Percentiles rank a stretch among this genome's conserved stretches.
Conservation (phyloP, 495 filamentous ascomycete species). For the Pyrenula massariospora region DNA sequence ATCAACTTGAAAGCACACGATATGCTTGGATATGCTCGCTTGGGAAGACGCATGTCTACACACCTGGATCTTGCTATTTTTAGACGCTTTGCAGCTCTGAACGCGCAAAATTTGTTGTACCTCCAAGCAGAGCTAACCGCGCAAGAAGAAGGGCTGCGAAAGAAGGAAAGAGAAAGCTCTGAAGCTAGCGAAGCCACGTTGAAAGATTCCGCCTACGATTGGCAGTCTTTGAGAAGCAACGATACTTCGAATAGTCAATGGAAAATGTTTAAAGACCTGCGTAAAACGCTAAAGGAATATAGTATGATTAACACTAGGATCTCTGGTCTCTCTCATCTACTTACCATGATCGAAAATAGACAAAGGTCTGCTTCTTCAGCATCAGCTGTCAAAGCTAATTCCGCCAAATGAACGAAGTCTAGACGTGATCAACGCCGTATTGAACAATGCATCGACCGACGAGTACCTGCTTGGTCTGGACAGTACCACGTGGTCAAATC, state of each 20-base stretch:
- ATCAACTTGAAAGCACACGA: not conserved
- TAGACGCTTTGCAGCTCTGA: slow-evolving; percentile 18
- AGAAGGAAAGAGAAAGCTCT: slow-evolving; percentile 9
- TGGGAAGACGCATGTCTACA: slow-evolving; percentile 7
- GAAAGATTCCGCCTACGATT: not conserved
- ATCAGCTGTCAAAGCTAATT: not conserved
- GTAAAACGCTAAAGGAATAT: not conserved
- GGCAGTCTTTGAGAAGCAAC: not conserved
- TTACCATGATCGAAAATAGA: not conserved
- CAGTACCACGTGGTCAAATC: not conserved
- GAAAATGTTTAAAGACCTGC: not conserved
- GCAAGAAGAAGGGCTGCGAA: slow-evolving; percentile 14
- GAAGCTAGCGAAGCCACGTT: not conserved
- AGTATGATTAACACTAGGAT: not conserved
- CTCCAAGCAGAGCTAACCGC: slow-evolving; percentile 19
- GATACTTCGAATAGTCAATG: not conserved
- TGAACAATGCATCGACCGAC: not conserved
- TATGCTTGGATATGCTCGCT: slow-evolving; percentile 6
- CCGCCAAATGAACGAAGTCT: not conserved
- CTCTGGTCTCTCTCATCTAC: not conserved
- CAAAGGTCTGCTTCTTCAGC: not conserved
- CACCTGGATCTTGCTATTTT: slow-evolving; percentile 12
- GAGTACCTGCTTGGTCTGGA: not conserved
- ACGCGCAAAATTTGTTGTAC: slow-evolving; percentile 21
- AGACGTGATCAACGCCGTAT: not conserved